Conservation (phyloP, 176 grass and related monocot species). For the Oryza meyeriana region DNA sequence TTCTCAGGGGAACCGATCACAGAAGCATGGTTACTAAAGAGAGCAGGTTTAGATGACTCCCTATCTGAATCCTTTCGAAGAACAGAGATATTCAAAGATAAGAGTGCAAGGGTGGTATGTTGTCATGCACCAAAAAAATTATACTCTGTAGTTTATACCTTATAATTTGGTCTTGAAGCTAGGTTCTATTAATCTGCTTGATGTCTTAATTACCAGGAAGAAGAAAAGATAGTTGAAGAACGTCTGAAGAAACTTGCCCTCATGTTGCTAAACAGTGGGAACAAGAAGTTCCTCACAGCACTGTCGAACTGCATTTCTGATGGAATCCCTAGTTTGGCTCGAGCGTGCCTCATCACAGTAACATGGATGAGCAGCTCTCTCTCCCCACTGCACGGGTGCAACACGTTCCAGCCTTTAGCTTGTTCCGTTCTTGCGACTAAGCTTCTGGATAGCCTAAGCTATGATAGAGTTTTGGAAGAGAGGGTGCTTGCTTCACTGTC, state of each 20-base stretch:
- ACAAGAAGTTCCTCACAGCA: conserved; percentile 56
- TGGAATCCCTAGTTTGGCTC: conserved; percentile 46
- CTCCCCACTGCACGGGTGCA: conserved; percentile 44
- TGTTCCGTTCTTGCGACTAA: conserved; percentile 59
- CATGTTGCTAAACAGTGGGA: conserved; percentile 64
- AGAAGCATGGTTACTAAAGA: conserved; percentile 82
- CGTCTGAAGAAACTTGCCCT: conserved; percentile 64
- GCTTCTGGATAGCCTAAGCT: conserved; percentile 74
- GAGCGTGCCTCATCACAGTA: conserved; percentile 73
- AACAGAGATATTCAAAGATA: conserved; percentile 63
- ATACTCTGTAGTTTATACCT: background rate
- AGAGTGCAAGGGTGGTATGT: conserved; percentile 56
- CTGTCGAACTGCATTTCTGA: conserved; percentile 82
- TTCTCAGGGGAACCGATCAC: conserved; percentile 62
- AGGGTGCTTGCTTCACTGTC: conserved; percentile 83
- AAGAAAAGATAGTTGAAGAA: conserved; percentile 78
- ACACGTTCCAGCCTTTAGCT: conserved; percentile 58
- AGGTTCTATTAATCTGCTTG: background rate
- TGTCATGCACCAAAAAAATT: conserved; percentile 3
- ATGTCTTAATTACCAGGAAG: conserved; percentile 55
- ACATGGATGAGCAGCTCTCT: conserved; percentile 81
- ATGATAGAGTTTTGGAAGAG: conserved; percentile 78
- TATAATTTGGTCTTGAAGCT: background rate
- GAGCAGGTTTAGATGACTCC: conserved; percentile 77
- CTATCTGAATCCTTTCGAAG: conserved; percentile 76